A percentile compares a stretch with the other conserved stretches of the same genome.
These are phyloP conservation scores for Sarocladiaceae sp. DNA, from an alignment of 2,329 filamentous ascomycete species.

Conservation along the genomic window DNA sequence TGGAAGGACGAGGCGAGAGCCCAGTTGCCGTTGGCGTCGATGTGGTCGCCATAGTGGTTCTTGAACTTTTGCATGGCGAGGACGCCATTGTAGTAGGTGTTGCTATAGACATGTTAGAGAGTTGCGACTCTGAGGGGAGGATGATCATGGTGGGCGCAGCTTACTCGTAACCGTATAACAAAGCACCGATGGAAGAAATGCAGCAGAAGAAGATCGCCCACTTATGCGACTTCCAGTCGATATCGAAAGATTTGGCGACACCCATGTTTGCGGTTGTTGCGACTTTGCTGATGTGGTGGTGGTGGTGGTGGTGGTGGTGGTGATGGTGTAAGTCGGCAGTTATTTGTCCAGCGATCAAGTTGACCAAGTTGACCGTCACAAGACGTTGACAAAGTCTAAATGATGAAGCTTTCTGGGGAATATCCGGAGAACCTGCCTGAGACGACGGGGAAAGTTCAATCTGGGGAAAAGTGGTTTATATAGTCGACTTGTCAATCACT, in stretches of 20 bases:
- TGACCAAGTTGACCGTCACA: too few relatives aligned
- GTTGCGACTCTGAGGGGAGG: too few relatives aligned
- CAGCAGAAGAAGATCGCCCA: constrained; percentile 25
- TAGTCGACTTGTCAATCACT: neutral
- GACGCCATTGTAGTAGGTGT: constrained; percentile 21
- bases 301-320: too few relatives aligned
- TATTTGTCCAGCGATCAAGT: too few relatives aligned
- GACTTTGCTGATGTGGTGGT: constrained; percentile 5
- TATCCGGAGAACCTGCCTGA: constrained; percentile 12
- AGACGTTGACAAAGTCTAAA: neutral
- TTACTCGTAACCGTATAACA: constrained; percentile 16
- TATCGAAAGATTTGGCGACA: constrained; percentile 8
- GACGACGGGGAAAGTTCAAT: constrained; percentile 10
- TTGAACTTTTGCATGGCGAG: constrained; percentile 22
- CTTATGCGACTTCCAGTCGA: constrained; percentile 12
- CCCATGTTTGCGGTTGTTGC: constrained; percentile 11
- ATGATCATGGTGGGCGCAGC: too few relatives aligned
- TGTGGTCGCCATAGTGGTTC: constrained; percentile 18
- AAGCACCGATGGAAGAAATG: constrained; percentile 18
- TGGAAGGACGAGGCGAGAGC: constrained; percentile 20
- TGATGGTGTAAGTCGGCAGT: too few relatives aligned
- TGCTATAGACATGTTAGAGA: too few relatives aligned
- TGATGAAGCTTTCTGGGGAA: constrained; percentile 10
- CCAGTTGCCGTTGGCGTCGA: constrained; percentile 15
- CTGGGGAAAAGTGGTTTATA: constrained; percentile 12